A percentile compares a stretch with the other conserved stretches of the same genome.
These are phyloP conservation scores for Populus deltoides DNA, from an alignment of 345 rosid species.

Conservation along the genomic window DNA sequence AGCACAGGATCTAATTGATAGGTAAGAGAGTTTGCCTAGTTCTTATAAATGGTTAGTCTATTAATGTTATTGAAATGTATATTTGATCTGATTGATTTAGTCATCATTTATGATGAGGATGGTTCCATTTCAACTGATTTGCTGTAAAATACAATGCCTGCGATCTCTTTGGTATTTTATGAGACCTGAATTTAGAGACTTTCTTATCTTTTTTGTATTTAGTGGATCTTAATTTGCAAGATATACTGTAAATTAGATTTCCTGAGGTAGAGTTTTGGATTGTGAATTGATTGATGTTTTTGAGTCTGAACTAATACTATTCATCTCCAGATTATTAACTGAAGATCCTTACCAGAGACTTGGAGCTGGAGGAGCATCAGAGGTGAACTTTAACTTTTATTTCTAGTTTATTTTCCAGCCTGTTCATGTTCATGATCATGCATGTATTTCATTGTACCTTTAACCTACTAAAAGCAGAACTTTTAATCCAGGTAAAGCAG, in stretches of 20 bases:
- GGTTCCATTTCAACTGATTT: neutral
- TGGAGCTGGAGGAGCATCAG: slow-evolving; percentile 89
- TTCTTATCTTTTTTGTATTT: neutral
- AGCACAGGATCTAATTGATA: slow-evolving; percentile 78
- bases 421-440: neutral
- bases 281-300: neutral
- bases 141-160: neutral
- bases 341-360: slow-evolving; percentile 99
- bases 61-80: neutral
- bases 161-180: neutral
- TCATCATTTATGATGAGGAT: neutral
- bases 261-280: neutral
- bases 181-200: neutral
- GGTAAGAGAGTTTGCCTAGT: slow-evolving; percentile 42
- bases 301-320: neutral
- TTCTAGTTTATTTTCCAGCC: slow-evolving; percentile 4
- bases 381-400: slow-evolving; percentile 50
- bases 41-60: neutral
- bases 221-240: neutral
- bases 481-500: slow-evolving; percentile 73
- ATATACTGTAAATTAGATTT: neutral
- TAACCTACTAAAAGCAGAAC: slow-evolving; percentile 8
- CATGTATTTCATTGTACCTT: slow-evolving; percentile 3
- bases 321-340: slow-evolving; percentile 67
- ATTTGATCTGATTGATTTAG: neutral